Percentiles rank a stretch among this genome's conserved stretches.
Evolutionary conservation across 352 stramenopile species (phyloP).

Genomic region (Pythium biforme): DNA sequence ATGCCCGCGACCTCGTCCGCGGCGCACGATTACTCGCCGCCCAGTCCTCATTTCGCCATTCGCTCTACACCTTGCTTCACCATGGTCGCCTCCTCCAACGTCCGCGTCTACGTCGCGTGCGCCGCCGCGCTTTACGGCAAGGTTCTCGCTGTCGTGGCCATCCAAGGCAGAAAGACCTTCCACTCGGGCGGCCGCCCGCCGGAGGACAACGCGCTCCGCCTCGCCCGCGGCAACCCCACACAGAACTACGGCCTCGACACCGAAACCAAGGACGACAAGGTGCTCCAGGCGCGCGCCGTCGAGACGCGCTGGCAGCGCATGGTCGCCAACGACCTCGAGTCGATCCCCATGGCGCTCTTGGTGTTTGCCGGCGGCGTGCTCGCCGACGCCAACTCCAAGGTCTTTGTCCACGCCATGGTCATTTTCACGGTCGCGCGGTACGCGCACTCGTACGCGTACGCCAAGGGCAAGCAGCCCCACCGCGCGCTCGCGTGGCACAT

Average conservation of each 20-base stretch:
- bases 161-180: constrained; percentile 36
- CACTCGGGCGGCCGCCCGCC: constrained; percentile 30
- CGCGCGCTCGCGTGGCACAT: constrained; percentile 32
- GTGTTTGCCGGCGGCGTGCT: constrained; percentile 39
- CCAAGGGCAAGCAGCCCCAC: constrained; percentile 40
- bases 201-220: constrained; percentile 25
- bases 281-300: constrained; percentile 21
- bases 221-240: constrained; percentile 20
- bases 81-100: neutral
- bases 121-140: constrained; percentile 17
- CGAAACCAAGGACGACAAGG: constrained; percentile 32
- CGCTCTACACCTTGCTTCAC: no score
- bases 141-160: constrained; percentile 25
- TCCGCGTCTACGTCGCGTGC: constrained; percentile 11
- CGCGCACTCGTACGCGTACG: constrained; percentile 45
- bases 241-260: constrained; percentile 36
- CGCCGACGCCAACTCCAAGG: constrained; percentile 17
- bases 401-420: constrained; percentile 26
- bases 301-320: constrained; percentile 51
- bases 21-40: no score
- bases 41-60: no score
- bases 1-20: no score
- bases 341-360: constrained; percentile 44
- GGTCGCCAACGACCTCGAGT: constrained; percentile 54
- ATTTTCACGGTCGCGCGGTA: constrained; percentile 38